phyloP scores from a whole-genome alignment of 768 basidiomycete genomes.

The Boletellus ananas region DNA sequence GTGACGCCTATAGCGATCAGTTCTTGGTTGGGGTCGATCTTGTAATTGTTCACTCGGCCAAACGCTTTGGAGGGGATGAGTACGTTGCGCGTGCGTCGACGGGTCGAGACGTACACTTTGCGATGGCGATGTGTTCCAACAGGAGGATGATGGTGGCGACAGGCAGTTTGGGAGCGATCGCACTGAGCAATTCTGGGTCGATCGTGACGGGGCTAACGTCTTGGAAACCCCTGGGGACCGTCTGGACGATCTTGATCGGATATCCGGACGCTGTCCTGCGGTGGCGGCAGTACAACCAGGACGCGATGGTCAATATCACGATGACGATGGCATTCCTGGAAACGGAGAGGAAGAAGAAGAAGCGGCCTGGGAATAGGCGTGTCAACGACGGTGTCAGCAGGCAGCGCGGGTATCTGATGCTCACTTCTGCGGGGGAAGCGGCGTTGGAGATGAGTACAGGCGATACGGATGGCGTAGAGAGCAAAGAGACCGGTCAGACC shows the following conservation, averaged over 20 bases:
- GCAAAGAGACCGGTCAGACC: slow-evolving; percentile 71
- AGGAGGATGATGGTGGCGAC: slow-evolving; percentile 86
- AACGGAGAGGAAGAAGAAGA: slow-evolving; percentile 76
- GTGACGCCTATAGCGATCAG: slow-evolving; percentile 97
- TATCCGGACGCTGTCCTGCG: slow-evolving; percentile 57
- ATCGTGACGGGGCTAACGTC: slow-evolving; percentile 47
- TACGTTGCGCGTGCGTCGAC: neutral
- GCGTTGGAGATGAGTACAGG: slow-evolving; percentile 47
- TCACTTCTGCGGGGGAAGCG: slow-evolving; percentile 62
- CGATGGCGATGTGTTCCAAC: slow-evolving; percentile 94
- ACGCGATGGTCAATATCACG: slow-evolving; percentile 78
- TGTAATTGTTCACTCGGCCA: slow-evolving; percentile 93
- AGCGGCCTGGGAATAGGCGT: slow-evolving; percentile 42
- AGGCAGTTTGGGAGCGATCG: slow-evolving; percentile 72
- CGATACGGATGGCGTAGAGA: slow-evolving; percentile 66
- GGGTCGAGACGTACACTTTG: slow-evolving; percentile 64
- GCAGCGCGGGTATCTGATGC: slow-evolving; percentile 12
- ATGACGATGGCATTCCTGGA: slow-evolving; percentile 85
- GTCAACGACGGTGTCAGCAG: neutral
- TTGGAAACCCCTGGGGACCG: slow-evolving; percentile 82
- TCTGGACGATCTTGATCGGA: slow-evolving; percentile 79
- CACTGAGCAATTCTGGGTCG: slow-evolving; percentile 49
- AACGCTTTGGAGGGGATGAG: slow-evolving; percentile 58
- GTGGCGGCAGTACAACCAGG: slow-evolving; percentile 79
- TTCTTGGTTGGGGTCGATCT: slow-evolving; percentile 91